Percentiles rank a stretch among this genome's conserved stretches.
Conservation (phyloP, 2,329 filamentous ascomycete species). For the Fusarium sp. region DNA sequence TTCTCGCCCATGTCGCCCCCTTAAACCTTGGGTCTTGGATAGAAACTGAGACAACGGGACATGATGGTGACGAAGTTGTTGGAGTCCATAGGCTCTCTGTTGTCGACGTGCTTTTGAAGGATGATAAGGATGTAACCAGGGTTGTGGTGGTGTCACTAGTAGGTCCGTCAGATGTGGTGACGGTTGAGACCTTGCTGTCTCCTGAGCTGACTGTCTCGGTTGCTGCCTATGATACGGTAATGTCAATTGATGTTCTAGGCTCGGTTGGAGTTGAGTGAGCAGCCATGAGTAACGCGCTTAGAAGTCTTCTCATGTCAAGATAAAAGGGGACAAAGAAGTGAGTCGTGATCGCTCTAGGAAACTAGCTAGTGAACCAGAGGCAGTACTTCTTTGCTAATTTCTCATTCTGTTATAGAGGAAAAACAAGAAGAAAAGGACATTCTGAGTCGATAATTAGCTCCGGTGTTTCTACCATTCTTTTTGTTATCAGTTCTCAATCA, state of each 20-base stretch:
- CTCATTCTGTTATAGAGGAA: neutral
- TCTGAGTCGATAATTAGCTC: neutral
- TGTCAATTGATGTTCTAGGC: neutral
- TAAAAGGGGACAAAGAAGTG: neutral
- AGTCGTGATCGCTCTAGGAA: neutral
- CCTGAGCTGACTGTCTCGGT: neutral
- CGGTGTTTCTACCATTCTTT: neutral
- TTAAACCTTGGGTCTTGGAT: neutral
- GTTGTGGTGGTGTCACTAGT: neutral
- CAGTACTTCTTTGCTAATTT: neutral
- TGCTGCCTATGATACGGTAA: neutral
- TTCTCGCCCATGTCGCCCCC: neutral
- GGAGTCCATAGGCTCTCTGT: neutral
- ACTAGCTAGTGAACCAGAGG: neutral
- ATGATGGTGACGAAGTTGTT: neutral
- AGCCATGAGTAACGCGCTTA: neutral
- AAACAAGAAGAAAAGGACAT: neutral
- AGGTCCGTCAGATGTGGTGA: neutral
- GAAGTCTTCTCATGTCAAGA: neutral
- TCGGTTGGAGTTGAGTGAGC: neutral
- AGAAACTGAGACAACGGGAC: neutral
- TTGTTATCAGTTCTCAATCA: neutral
- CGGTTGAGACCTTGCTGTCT: neutral
- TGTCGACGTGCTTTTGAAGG: neutral
- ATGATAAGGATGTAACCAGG: neutral